Evolutionary conservation across 352 stramenopile genomes (phyloP).

Genomic region (Peronospora farinosa): DNA sequence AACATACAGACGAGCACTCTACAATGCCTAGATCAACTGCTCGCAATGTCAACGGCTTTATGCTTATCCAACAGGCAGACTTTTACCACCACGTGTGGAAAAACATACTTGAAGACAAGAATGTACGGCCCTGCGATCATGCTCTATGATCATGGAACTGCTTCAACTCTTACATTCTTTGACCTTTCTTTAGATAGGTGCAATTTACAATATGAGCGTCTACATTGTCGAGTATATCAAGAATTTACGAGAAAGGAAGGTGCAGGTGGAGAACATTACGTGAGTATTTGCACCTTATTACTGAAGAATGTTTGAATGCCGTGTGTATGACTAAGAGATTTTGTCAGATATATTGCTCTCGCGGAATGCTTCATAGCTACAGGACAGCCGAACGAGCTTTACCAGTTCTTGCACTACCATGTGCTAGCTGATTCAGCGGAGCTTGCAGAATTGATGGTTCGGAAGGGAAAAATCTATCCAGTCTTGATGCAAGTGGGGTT

Average conservation of each 20-base stretch:
- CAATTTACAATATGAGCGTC: conserved; percentile 33
- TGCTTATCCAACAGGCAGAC: conserved; percentile 51
- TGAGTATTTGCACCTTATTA: conserved; percentile 21
- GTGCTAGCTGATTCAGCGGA: conserved; percentile 49
- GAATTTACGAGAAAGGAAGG: conserved; percentile 38
- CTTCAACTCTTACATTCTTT: conserved; percentile 1
- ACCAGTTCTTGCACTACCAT: conserved; percentile 60
- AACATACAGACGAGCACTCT: neutral
- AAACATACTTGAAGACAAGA: conserved; percentile 32
- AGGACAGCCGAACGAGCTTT: conserved; percentile 43
- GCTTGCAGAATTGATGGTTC: conserved; percentile 50
- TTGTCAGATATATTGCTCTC: conserved; percentile 44
- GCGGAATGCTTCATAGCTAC: conserved; percentile 46
- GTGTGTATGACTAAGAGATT: conserved; percentile 7
- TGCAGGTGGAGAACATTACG: conserved; percentile 60
- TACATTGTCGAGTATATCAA: conserved; percentile 67
- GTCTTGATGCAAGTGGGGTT: conserved; percentile 49
- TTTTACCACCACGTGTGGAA: conserved; percentile 56
- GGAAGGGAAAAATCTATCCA: conserved; percentile 17
- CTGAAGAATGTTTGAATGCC: neutral
- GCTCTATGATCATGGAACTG: neutral
- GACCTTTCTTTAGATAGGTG: conserved; percentile 31
- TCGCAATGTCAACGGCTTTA: conserved; percentile 40
- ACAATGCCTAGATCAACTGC: conserved; percentile 1
- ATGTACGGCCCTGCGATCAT: conserved; percentile 32